Base-by-base conservation (phyloP, 257 asterid species). In the Asclepias syriaca region DNA sequence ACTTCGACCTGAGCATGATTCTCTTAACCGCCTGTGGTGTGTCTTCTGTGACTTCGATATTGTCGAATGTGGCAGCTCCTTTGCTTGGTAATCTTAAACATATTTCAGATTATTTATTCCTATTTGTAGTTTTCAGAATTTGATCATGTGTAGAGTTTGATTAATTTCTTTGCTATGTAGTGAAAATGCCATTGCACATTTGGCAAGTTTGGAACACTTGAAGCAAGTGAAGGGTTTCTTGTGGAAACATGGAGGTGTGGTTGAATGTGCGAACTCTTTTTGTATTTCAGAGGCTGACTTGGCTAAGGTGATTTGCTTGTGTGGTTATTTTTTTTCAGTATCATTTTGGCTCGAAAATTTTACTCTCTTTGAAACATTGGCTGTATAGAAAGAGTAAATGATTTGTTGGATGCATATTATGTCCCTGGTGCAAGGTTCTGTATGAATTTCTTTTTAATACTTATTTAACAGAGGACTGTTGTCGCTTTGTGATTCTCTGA, bases 181-280 rank as follows among this genome's bases (percentile, higher is more conserved):
- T 73, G 90, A 84, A 59, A 77, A 85, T 43, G 88, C 84, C 1
- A 83, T 94, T 66, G 81, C 71, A 74, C 98, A 94, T 85, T 80
- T 94, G 79, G 90, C 95, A 4, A 81, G 95, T 73, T 86, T n/a
- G 66, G 96, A 88, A 79, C 98, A 94, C 77, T 56, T 83, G 85
- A 94, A 89, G 89, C 85, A 81, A 77, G 90, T 89, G 63, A 88
- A 94, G 87, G 76, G 84, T 24, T 91, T 91, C 75, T 73, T 94
- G 76, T 86, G 96, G 89, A 94, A 87, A 72, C 51, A 91, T 68
- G 97, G 98, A 19, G 95, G 94, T 76, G 92, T 81, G 18, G 86
- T 79, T 87, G 91, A 88, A 72, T 84, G 82, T 63, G 78, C 78
- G 61, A 88, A 87, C 64, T 79, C 70, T 73, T 85, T 84, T 79